Evolutionary conservation across 768 basidiomycete species (phyloP).

Genomic region (Lentinula lateritia): DNA sequence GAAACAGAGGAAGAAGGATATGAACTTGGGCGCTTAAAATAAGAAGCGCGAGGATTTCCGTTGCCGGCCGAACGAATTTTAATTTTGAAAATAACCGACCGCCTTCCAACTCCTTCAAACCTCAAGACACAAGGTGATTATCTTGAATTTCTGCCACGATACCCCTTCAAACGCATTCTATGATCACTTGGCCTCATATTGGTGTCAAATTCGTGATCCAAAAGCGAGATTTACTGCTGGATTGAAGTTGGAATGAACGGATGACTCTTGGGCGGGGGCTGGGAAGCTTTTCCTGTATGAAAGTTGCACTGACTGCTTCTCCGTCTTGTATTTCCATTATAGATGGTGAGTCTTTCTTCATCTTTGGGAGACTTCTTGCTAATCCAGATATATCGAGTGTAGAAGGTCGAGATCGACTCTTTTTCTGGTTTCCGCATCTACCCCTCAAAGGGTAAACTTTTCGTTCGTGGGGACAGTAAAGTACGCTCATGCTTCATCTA

Average conservation of each 20-base stretch:
- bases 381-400: slow-evolving; percentile 17
- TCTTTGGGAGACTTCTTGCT: not conserved
- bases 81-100: not conserved
- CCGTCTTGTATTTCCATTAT: not conserved
- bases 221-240: not conserved
- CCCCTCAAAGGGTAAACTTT: slow-evolving; percentile 94
- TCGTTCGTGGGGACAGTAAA: slow-evolving; percentile 95
- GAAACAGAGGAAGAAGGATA: no score
- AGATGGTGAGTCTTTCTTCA: slow-evolving; percentile 1
- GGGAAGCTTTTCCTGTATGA: not conserved
- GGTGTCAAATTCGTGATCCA: not conserved
- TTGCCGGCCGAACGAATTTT: not conserved
- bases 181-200: not conserved
- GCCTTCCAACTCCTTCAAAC: not conserved
- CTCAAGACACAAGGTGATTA: not conserved
- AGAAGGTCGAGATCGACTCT: slow-evolving; percentile 98
- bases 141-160: not conserved
- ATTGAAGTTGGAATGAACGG: not conserved
- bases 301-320: not conserved
- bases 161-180: not conserved
- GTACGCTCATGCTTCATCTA: slow-evolving; percentile 32
- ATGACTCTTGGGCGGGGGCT: not conserved
- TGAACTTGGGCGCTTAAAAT: not conserved
- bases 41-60: not conserved
- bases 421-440: slow-evolving; percentile 98